These are phyloP conservation scores for Hygrophoropsis aurantiaca DNA, from an alignment of 768 basidiomycete species.

Conservation along the genomic window DNA sequence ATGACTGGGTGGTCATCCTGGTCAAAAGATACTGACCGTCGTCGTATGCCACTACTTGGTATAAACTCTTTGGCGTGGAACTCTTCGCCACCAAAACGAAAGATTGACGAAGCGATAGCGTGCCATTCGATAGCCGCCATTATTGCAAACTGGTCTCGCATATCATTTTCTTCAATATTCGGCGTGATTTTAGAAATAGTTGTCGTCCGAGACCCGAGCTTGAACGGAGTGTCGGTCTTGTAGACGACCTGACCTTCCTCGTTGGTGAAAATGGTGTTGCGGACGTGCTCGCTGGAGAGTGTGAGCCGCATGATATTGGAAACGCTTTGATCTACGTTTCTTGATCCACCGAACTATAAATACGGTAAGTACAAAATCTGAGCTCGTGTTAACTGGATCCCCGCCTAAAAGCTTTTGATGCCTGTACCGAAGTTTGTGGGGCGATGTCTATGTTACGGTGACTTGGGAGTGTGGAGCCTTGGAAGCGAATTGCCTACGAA, in stretches of 20 bases:
- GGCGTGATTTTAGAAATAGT: slow-evolving; percentile 2
- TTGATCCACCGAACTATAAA: too few relatives aligned
- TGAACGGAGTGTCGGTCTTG: slow-evolving; percentile 12
- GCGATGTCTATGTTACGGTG: too few relatives aligned
- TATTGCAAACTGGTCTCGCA: slow-evolving; percentile 27
- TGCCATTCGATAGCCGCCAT: slow-evolving; percentile 33
- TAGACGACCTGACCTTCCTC: slow-evolving; percentile 19
- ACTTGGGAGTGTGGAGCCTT: too few relatives aligned
- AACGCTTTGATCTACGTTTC: too few relatives aligned
- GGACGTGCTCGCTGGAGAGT: slow-evolving; percentile 20
- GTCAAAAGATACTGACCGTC: not conserved
- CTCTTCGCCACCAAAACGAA: slow-evolving; percentile 25
- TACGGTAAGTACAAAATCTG: too few relatives aligned
- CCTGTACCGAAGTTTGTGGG: too few relatives aligned
- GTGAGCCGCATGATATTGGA: slow-evolving; percentile 21
- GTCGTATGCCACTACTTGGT: slow-evolving; percentile 8
- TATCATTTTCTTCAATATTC: slow-evolving; percentile 4
- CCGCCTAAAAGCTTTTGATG: too few relatives aligned
- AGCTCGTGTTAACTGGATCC: too few relatives aligned
- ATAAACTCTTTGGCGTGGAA: slow-evolving; percentile 16
- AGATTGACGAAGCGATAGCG: slow-evolving; percentile 19
- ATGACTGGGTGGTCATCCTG: not conserved
- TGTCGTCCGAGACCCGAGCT: slow-evolving; percentile 14
- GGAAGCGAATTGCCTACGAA: too few relatives aligned
- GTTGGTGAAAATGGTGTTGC: slow-evolving; percentile 18